phyloP scores from a whole-genome alignment of 176 grass and related monocot genomes.

The Poa annua region DNA sequence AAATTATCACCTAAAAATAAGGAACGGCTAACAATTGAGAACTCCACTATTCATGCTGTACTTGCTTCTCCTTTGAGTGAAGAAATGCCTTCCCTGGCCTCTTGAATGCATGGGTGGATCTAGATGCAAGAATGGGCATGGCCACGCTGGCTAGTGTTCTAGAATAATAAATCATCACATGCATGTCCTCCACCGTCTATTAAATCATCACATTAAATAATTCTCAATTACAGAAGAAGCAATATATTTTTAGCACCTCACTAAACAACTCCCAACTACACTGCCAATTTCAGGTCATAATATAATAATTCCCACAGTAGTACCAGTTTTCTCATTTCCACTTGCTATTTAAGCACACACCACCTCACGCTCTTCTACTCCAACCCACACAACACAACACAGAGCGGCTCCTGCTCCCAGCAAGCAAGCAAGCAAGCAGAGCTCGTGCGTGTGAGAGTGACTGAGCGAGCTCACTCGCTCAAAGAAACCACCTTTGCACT shows the following conservation, averaged over 20 bases:
- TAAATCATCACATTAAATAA: neutral
- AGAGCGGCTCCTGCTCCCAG: neutral
- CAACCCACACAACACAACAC: neutral
- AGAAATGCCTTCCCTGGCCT: slow-evolving; percentile 11
- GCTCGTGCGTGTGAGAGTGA: neutral
- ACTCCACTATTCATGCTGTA: neutral
- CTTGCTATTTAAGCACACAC: slow-evolving; percentile 15
- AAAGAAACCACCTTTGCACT: too few relatives aligned
- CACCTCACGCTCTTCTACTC: slow-evolving; percentile 7
- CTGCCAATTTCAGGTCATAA: neutral
- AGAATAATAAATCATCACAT: neutral
- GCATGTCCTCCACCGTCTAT: neutral
- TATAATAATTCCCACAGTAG: too few relatives aligned
- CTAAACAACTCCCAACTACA: neutral
- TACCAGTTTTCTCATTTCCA: neutral
- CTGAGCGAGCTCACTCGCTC: neutral
- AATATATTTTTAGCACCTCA: too few relatives aligned
- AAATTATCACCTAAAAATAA: neutral
- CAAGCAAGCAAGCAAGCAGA: slow-evolving; percentile 13
- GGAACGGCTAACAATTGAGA: neutral
- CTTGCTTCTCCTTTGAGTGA: slow-evolving; percentile 14
- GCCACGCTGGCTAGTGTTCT: neutral
- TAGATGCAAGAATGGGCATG: neutral
- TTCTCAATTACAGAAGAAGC: neutral
- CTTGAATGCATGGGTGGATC: slow-evolving; percentile 21